Evolutionary conservation across 202 grass and related monocot species (phyloP), one percentile per base, ranked within the genome.

Genomic region (Zoysia matrella): DNA sequence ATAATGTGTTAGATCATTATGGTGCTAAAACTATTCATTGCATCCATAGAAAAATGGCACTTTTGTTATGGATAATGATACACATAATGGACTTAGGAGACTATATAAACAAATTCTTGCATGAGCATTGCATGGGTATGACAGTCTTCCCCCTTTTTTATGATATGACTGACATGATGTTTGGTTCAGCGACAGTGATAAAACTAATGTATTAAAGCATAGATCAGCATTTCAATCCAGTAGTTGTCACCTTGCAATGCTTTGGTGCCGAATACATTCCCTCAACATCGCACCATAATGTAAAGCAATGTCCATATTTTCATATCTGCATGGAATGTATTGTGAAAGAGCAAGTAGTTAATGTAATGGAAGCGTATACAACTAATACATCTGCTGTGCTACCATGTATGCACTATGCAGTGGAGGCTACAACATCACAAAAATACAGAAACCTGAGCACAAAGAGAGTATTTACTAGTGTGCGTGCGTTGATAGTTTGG

Each of bases 191-290:
- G 65, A 14, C 1, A 78, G 4, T 62, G 41, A 66, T 15, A 67
- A 43, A 16, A 72, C 13, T 36, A 36, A 36, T 36, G 30, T 36
- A 36, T 36, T 36, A 36, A 54, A 72, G 1, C 71, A 78, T 39
- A 66, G 3, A 84, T 46, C 52, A 78, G 36, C 47, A 83, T 86
- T 30, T 60, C 52, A 65, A 67, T 81, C 60, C 18, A 84, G 78
- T 62, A 66, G 30, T 68, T 75, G 45, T 72, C 79, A 98, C 95
- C 92, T 95, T 79, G 92, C 95, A 73, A 98, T 90, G 85, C 90
- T 91, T 89, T 98, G 95, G 78, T 98, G 95, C 46, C 95, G 90
- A 88, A 98, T 98, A 61, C 95, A 98, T 81, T 98, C 95, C 85
- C 95, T 93, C 80, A 98, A 84, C 95, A 98, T 98, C 78, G 92